Base-by-base conservation (phyloP, 352 stramenopile genomes). In the Phytophthora constricta region DNA sequence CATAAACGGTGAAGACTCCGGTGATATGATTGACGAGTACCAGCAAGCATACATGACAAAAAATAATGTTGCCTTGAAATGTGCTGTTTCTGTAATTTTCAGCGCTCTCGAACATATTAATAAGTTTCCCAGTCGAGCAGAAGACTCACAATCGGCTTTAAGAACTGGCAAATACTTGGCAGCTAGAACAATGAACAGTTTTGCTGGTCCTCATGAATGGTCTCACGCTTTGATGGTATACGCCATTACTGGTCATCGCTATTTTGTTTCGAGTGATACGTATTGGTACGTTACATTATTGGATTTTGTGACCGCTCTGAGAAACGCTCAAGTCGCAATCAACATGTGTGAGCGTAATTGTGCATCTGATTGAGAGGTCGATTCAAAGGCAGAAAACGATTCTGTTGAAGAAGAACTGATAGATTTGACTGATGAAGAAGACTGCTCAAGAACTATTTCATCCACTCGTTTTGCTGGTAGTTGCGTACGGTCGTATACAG, bases 251-350 rank as follows among this genome's bases (percentile, higher is more conserved):
- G 23, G 47, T 8, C 19, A 65, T n/a, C 17, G 9, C 0, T 52
- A n/a, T 47, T 51, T 25, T 39, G 13, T 58, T 13, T 65, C 57
- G 7, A 43, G 20, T 1, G 46, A 65, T 39, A 17, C 23, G 1
- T 65, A 33, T 46, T 65, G 57, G 47, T 58, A 64, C 19, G 19
- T 64, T 42, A 14, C 3, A 20, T 58, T 17, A 19, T 58, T 17
- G 34, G 23, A 7, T 58, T 34, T 34, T 22, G 47, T 11, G 20
- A 48, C 7, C 26, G 16, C 20, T 10, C 31, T 13, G 13, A 39
- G 31, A 13, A 13, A 13, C 31, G n/a, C n/a, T n/a, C n/a, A n/a
- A n/a, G n/a, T n/a, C n/a, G n/a, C n/a, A n/a, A n/a, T n/a, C n/a
- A n/a, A n/a, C n/a, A n/a, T n/a, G n/a, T n/a, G n/a, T n/a, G n/a